Percentiles rank a stretch among this genome's conserved stretches.
Evolutionary conservation across 2,329 filamentous ascomycete genomes (phyloP).

Genomic region (Purpureocillium lavendulum): DNA sequence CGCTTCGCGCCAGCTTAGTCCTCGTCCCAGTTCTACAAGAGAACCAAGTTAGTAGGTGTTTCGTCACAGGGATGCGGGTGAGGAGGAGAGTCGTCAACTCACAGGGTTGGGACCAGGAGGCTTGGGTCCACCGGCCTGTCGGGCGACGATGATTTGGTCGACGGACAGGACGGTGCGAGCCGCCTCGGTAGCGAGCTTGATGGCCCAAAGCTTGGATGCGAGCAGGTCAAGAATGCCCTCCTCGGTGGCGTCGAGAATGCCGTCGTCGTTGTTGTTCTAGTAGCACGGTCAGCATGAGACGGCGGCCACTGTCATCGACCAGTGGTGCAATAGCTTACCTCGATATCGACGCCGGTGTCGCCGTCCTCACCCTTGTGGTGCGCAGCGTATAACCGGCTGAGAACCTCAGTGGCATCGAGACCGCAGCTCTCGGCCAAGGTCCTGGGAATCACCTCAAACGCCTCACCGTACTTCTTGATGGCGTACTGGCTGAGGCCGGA

Average conservation of each 20-base stretch:
- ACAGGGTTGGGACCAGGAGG: conserved; percentile 85
- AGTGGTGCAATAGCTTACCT: conserved; percentile 41
- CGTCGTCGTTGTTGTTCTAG: conserved; percentile 67
- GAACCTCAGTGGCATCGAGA: conserved; percentile 91
- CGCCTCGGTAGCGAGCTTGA: conserved; percentile 91
- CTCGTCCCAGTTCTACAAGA: conserved; percentile 51
- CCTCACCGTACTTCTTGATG: conserved; percentile 95
- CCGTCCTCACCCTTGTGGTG: conserved; percentile 85
- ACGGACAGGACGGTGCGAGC: conserved; percentile 91
- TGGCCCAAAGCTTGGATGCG: conserved; percentile 90
- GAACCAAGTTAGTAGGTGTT: conserved; percentile 17
- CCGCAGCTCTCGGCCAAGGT: conserved; percentile 92
- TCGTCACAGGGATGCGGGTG: background rate
- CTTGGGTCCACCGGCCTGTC: conserved; percentile 95
- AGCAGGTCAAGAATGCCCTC: conserved; percentile 89
- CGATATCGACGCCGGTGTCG: conserved; percentile 89
- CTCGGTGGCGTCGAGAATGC: conserved; percentile 76
- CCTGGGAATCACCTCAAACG: conserved; percentile 93
- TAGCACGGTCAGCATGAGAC: conserved; percentile 1
- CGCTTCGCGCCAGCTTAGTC: conserved; percentile 46
- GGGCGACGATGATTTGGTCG: conserved; percentile 97
- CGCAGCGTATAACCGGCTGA: conserved; percentile 86
- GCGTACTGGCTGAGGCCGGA: conserved; percentile 90
- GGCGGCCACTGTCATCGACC: background rate
- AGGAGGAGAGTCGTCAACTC: conserved; percentile 16